Base-by-base conservation (phyloP, 306 rosid genomes). In the Castanea crenata region DNA sequence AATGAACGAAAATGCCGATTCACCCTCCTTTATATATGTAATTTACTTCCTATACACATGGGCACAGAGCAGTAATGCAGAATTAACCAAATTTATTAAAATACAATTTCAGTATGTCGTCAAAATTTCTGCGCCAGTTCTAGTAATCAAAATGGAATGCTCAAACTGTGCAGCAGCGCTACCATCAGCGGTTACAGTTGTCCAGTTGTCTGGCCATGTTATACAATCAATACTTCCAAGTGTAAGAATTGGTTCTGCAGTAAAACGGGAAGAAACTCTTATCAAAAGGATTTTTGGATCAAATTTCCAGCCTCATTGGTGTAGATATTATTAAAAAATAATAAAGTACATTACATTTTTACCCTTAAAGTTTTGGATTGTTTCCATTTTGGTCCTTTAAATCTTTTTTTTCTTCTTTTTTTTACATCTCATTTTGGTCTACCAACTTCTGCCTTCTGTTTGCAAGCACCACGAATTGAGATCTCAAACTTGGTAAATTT, bases 181-280 rank as follows among this genome's bases (percentile, higher is more conserved):
- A 55, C 98, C 97, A 80, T 93, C 97, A 2, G 93, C 87, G 14
- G 98, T 78, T 49, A 93, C 44, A 3, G 93, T 78, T 6, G 99
- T 95, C 99, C 98, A 95, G 84, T 95, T 93, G 85, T 93, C 99
- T 20, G 89, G 91, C 99, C 99, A 95, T 54, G 94, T 90, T 73
- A 81, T 34, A 84, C 92, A 90, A 15, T 91, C 88, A 4, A 38
- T 85, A 86, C 94, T 90, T 85, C 99, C 98, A 91, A 89, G 54
- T 1, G 99, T 88, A 63, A 95, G 97, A 76, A 95, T 95, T 44
- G 98, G 99, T 81, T 95, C 98, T 95, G 96, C 87, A 84, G 35
- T 72, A 7, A 67, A 78, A 29, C 52, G 20, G 41, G 69, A 9
- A 23, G 52, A 13, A 58, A 32, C 31, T 44, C 5, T 5, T 55